Evolutionary conservation across 2,329 filamentous ascomycete species (phyloP), one percentile per base, ranked within the genome.

Genomic region (Moelleriella libera): DNA sequence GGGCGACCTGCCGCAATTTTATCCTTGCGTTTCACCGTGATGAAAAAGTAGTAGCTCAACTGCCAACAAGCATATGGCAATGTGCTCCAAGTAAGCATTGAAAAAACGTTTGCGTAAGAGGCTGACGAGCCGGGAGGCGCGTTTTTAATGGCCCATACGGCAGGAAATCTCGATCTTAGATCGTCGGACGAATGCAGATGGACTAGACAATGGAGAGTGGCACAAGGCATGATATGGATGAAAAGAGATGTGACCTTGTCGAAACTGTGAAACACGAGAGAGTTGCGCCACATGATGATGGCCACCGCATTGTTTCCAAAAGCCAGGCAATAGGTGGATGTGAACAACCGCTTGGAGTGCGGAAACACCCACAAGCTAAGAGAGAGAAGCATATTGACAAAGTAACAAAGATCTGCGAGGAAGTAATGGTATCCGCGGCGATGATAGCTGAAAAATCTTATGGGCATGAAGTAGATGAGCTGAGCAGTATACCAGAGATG

Each of bases 211-310:
- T 98, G 92, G 10, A 98, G 75, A 1, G 89, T 87, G 5, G 85
- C 90, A 54, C 89, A 95, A 1, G 92, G 92, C 90, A 98, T 98
- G 58, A 98, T 94, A 65, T 98, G 92, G 56, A 98, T 96, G 68
- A 98, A 98, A n/a, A 98, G 75, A 61, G 87, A 92, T 10, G 89
- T 94, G 51, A 97, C 88, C 67, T 98, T 98, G 73, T 98, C 92
- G 66, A 98, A 82, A 60, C 88, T 94, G 71, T 98, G 92, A 64
- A 98, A 98, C 44, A 98, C 92, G 60, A 98, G 78, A 32, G 89
- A 96, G 64, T 98, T 98, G 53, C 92, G 82, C 92, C 92, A 98
- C 89, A 98, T 92, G 61, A 92, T 88, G 63, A 98, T 97, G 10
- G 92, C 92, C 44, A 96, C 82, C 21, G 92, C 92, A 61, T 98